Conservation (phyloP, 352 stramenopile genomes). For the Plasmopara viticola region DNA sequence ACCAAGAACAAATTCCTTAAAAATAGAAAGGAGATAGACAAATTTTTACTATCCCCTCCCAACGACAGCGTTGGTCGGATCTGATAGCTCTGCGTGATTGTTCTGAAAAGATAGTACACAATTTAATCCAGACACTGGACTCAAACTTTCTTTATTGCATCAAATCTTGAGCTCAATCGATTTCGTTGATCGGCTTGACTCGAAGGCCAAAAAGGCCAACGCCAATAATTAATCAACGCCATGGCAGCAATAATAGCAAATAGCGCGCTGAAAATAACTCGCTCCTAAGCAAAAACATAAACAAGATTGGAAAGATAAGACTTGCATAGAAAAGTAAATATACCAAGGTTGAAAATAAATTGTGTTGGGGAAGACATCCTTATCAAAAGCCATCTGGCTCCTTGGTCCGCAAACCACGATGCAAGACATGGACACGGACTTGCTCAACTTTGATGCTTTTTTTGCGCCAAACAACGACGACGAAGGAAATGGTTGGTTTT, state of each 20-base stretch:
- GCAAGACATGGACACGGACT: conserved; percentile 31
- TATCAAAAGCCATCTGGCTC: conserved; percentile 32
- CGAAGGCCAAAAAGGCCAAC: not conserved
- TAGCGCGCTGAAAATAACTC: conserved; percentile 15
- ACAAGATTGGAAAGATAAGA: conserved; percentile 18
- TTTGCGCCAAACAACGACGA: conserved; percentile 30
- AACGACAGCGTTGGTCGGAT: no score
- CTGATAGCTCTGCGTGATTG: no score
- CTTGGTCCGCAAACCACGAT: conserved; percentile 20
- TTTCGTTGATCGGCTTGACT: no score
- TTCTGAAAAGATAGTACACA: no score
- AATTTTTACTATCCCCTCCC: no score
- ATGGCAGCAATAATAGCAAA: conserved; percentile 8
- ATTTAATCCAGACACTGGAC: no score
- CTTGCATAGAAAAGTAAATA: conserved; percentile 17
- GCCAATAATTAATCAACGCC: not conserved
- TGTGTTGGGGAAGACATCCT: conserved; percentile 2
- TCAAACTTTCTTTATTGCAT: no score
- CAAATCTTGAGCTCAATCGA: no score
- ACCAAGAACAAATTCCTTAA: no score
- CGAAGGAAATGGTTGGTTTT: conserved; percentile 16
- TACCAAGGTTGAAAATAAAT: conserved; percentile 18
- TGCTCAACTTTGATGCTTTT: conserved; percentile 34
- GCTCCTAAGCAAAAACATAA: not conserved
- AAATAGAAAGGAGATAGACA: no score